Evolutionary conservation across 345 rosid genomes (phyloP), one percentile per base, ranked within the genome.

Genomic region (Populus davidiana): DNA sequence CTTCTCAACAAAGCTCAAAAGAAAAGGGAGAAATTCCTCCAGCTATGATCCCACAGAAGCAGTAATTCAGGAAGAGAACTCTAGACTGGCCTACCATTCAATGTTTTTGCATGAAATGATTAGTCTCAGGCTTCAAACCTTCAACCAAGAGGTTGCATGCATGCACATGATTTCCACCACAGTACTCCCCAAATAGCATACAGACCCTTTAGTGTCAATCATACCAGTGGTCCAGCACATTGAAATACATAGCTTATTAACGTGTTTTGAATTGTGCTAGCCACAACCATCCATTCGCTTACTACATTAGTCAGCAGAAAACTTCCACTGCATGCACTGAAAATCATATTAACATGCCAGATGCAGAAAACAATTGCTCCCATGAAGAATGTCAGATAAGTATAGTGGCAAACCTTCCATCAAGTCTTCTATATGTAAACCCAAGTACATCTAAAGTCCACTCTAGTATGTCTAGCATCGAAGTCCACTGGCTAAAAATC

Each of bases 401-500:
- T 69, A 25, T 44, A 56, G 52, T 25, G 33, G 59, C 25, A 38
- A 27, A 90, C 98, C 99, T 96, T 81, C 98, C 99, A 66, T 96
- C 99, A 49, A 96, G 97, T 78, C 97, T 91, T 75, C 86, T 84
- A 76, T 96, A 96, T n/a, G 97, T 86, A 81, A 91, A 83, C 18
- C 97, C 99, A 41, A 92, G 89, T 61, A 93, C 88, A 82, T 96
- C 99, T 75, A 92, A 86, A 62, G 95, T 88, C 99, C 98, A 93
- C 75, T 96, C 99, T 74, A 96, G 82, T 79, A 96, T 91, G 89
- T 96, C 99, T 74, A 93, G 92, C 97, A 96, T 92, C 12, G 95
- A 94, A n/a, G 98, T 96, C 97, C 99, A 96, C 81, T 93, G 99
- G 85, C 97, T 96, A 78, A 96, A 94, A 83, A 93, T 92, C 75